Percentiles rank a stretch among this genome's conserved stretches.
These are phyloP conservation scores for Ophiocordyceps sinensis DNA, from an alignment of 2,329 filamentous ascomycete genomes.

Conservation along the genomic window DNA sequence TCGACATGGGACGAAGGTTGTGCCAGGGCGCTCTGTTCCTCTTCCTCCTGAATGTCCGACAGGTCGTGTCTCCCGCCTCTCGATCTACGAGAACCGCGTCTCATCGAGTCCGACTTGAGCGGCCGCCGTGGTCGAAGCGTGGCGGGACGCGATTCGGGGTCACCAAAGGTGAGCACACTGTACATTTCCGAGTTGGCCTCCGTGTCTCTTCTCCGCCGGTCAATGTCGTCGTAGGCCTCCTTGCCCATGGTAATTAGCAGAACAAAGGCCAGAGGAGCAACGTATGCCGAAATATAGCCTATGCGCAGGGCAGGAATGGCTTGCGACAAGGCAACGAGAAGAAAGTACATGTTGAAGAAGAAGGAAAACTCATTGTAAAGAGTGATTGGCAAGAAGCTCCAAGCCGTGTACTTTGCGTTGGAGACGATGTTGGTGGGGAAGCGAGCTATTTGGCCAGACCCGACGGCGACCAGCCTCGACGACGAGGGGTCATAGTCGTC, in stretches of 20 bases:
- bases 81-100: slow-evolving; percentile 15
- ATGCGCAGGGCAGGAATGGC: slow-evolving; percentile 80
- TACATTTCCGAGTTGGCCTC: slow-evolving; percentile 93
- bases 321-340: slow-evolving; percentile 88
- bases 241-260: slow-evolving; percentile 86
- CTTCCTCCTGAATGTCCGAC: slow-evolving; percentile 57
- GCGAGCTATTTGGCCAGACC: slow-evolving; percentile 54
- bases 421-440: slow-evolving; percentile 88
- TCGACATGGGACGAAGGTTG: slow-evolving; percentile 35
- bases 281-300: slow-evolving; percentile 87
- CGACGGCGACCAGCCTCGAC: slow-evolving; percentile 63
- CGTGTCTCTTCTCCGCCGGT: slow-evolving; percentile 67
- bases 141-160: slow-evolving; percentile 27
- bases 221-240: slow-evolving; percentile 89
- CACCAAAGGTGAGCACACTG: slow-evolving; percentile 58
- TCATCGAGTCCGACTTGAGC: slow-evolving; percentile 28
- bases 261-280: slow-evolving; percentile 85
- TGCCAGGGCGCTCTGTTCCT: slow-evolving; percentile 29
- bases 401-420: slow-evolving; percentile 93
- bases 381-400: slow-evolving; percentile 86
- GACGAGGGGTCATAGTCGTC: slow-evolving; percentile 50
- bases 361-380: slow-evolving; percentile 99
- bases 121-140: slow-evolving; percentile 21
- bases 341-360: slow-evolving; percentile 99
- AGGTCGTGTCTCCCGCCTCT: slow-evolving; percentile 22